Conservation (phyloP, 176 grass and related monocot genomes). For the Thalia dealbata region DNA sequence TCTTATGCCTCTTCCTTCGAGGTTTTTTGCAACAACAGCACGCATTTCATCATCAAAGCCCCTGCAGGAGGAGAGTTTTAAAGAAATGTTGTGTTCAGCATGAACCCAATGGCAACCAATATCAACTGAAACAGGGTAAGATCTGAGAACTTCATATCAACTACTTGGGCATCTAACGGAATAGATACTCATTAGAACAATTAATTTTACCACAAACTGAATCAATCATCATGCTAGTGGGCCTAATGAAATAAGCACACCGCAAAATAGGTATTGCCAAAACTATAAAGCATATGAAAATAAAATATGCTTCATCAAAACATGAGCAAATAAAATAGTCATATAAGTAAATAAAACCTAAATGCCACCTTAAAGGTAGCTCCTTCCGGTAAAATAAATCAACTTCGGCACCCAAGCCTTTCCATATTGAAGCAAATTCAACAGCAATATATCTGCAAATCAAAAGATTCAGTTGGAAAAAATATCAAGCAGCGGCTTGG, state of each 20-base stretch:
- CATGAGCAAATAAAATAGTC: not conserved
- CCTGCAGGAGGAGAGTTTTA: constrained; percentile 20
- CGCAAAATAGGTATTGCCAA: not conserved
- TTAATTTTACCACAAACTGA: too few species aligned
- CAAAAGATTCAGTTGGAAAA: not conserved
- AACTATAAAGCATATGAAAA: not conserved
- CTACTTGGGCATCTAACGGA: not conserved
- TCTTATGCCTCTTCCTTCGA: constrained; percentile 74
- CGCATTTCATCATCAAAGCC: constrained; percentile 99
- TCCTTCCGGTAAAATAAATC: constrained; percentile 86
- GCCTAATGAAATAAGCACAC: not conserved
- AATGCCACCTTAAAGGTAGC: constrained; percentile 61
- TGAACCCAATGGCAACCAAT: constrained; percentile 3
- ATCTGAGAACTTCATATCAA: not conserved
- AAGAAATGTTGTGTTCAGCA: not conserved
- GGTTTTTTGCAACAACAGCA: constrained; percentile 71
- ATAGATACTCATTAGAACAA: not conserved
- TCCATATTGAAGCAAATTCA: constrained; percentile 99
- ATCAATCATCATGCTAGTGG: not conserved
- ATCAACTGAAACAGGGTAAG: not conserved
- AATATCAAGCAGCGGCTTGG: not conserved
- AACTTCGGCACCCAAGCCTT: constrained; percentile 76
- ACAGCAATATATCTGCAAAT: constrained; percentile 82
- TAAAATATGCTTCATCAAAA: too few species aligned
- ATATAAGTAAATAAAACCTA: not conserved